Percentiles rank a stretch among this genome's conserved stretches.
Conservation (phyloP, 345 rosid genomes). For the Rhizophora mangle region DNA sequence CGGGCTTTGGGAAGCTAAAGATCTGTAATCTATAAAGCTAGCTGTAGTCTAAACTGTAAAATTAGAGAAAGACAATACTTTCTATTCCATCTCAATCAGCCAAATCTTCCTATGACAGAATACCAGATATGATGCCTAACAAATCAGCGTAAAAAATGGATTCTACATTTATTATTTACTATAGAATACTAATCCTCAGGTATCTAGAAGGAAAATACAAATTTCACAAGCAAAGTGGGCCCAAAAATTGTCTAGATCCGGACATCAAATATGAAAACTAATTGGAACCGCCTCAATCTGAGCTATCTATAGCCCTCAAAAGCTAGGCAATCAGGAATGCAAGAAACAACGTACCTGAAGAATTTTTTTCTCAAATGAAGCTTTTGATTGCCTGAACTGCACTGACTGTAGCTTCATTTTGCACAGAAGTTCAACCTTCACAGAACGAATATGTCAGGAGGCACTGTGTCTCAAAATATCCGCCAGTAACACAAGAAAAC, state of each 20-base stretch:
- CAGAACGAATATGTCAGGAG: not conserved
- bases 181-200: no score
- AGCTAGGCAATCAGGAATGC: not conserved
- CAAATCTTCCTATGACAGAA: no score
- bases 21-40: no score
- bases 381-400: slow-evolving; percentile 30
- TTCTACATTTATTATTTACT: no score
- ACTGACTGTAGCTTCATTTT: slow-evolving; percentile 30
- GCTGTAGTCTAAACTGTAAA: no score
- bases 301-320: not conserved
- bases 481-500: not conserved
- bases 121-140: no score
- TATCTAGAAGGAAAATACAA: no score
- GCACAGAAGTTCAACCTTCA: slow-evolving; percentile 29
- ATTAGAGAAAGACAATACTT: no score
- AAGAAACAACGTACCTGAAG: slow-evolving; percentile 21
- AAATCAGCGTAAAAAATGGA: no score
- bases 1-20: no score
- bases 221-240: not conserved
- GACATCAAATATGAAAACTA: not conserved
- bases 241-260: not conserved
- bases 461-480: not conserved
- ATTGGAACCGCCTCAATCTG: not conserved
- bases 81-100: no score
- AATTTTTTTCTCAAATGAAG: slow-evolving; percentile 32